Conservation (phyloP, 176 grass and related monocot genomes). For the Rhipidocladum racemiflorum region DNA sequence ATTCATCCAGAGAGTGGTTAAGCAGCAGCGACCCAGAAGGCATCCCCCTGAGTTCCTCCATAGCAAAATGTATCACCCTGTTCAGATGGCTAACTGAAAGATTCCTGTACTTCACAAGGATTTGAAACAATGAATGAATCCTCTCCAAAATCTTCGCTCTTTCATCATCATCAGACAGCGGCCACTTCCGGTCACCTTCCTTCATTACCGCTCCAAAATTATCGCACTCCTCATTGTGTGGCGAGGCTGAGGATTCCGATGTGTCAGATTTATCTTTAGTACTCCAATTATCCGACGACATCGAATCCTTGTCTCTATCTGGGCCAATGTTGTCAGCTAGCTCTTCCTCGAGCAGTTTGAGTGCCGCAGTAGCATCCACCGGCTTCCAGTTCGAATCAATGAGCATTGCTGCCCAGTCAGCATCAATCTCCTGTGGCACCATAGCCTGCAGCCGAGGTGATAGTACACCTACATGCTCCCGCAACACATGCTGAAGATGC, state of each 20-base stretch:
- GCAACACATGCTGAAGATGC: slow-evolving; percentile 38
- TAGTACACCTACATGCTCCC: slow-evolving; percentile 55
- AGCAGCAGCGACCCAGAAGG: slow-evolving; percentile 50
- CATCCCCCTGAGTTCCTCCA: slow-evolving; percentile 66
- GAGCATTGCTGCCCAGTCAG: slow-evolving; percentile 68
- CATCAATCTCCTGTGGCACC: slow-evolving; percentile 60
- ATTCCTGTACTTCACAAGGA: slow-evolving; percentile 71
- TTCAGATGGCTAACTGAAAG: slow-evolving; percentile 70
- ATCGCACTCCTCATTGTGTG: slow-evolving; percentile 50
- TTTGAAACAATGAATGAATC: slow-evolving; percentile 55
- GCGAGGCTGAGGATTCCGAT: slow-evolving; percentile 47
- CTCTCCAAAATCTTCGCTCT: slow-evolving; percentile 62
- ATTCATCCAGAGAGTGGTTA: slow-evolving; percentile 58
- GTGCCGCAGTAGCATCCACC: slow-evolving; percentile 47
- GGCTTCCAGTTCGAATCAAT: slow-evolving; percentile 65
- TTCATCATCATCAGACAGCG: slow-evolving; percentile 77
- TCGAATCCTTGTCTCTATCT: slow-evolving; percentile 60
- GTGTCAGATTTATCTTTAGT: slow-evolving; percentile 61
- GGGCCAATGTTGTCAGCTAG: slow-evolving; percentile 29
- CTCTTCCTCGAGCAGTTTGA: slow-evolving; percentile 64
- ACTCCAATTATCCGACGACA: slow-evolving; percentile 47
- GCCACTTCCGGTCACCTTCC: slow-evolving; percentile 56
- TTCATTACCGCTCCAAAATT: slow-evolving; percentile 39
- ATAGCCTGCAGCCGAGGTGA: slow-evolving; percentile 33
- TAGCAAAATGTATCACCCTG: slow-evolving; percentile 61